Base-by-base conservation (phyloP, 2,329 filamentous ascomycete genomes). In the Eutypella sp. region DNA sequence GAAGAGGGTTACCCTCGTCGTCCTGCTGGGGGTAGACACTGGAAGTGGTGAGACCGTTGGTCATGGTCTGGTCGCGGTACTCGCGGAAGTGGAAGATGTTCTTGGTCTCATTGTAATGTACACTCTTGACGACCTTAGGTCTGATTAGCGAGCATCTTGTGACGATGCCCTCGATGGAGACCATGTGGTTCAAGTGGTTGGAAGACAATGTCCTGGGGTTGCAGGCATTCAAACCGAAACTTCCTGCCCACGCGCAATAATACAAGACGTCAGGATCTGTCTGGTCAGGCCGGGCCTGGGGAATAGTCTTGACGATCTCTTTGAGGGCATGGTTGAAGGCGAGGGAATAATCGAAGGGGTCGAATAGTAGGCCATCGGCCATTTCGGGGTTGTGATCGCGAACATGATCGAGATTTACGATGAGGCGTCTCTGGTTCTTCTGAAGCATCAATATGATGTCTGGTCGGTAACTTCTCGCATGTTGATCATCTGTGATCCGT, bases 61-160 rank as follows among this genome's bases (percentile, higher is more conserved):
- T 92, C 92, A 97, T 99, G 2, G 93, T 99, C 72, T 97, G 92
- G 67, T 99, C 93, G 56, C 85, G 81, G 66, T 99, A 99, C 64
- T 93, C 89, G 53, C 90, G 81, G 60, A 88, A 90, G 59, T 92
- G 83, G 57, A 97, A 99, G 34, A 85, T 87, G 53, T 89, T 80
- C 66, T 89, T 90, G 53, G 72, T 81, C 69, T 96, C 91, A 59
- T 89, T 95, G 70, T 91, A 97, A 67, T 99, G 93, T 44, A 99
- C 91, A 68, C 93, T 97, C 72, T 95, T 95, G 51, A 97, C 85
- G n/a, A 99, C 83, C 70, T 99, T 99, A 10, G 93, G 93, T 46
- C 95, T 81, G 52, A 99, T 95, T 18, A 99, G 76, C 20, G 91
- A 96, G 69, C 89, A 95, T 66, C 93, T 87, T 29, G 93, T 99